A percentile compares a stretch with the other conserved stretches of the same genome.
phyloP scores from a whole-genome alignment of 2,329 filamentous ascomycete species.

The Colletotrichum spaethianum region DNA sequence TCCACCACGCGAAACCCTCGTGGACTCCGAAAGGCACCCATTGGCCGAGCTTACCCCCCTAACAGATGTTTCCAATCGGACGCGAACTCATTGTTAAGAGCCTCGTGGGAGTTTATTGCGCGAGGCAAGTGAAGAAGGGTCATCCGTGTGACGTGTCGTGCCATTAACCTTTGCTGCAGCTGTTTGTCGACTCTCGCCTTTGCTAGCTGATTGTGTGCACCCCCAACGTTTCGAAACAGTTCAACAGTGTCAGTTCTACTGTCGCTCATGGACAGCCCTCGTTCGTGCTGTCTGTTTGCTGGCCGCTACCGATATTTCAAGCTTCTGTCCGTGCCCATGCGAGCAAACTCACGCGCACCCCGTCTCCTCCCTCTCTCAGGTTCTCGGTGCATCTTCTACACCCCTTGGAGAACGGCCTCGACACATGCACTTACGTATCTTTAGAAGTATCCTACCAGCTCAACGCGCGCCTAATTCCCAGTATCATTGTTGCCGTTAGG shows the following conservation, averaged over 20 bases:
- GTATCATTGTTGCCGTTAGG: not conserved
- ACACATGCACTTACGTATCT: not conserved
- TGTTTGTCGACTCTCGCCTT: conserved; percentile 10
- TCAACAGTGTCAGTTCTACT: conserved; percentile 20
- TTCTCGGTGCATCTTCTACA: not conserved
- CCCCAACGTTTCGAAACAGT: conserved; percentile 38
- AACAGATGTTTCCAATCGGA: not conserved
- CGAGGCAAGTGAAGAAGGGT: conserved; percentile 23
- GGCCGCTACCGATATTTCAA: not conserved
- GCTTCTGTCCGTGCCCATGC: conserved; percentile 9
- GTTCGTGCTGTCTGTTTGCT: not conserved
- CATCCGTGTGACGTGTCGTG: conserved; percentile 39
- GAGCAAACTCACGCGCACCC: not conserved
- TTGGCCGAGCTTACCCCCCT: not conserved
- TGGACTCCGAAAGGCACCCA: conserved; percentile 14
- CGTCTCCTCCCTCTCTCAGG: not conserved
- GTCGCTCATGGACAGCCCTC: not conserved
- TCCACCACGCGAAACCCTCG: conserved; percentile 29
- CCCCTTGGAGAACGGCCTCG: not conserved
- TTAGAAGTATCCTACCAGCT: not conserved
- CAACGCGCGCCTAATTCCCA: not conserved
- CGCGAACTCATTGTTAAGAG: not conserved
- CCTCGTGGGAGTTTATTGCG: not conserved
- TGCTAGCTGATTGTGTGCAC: conserved; percentile 28
- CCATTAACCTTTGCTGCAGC: conserved; percentile 40